These are phyloP conservation scores for Lepiota brunneoincarnata DNA, from an alignment of 768 basidiomycete species.

Conservation along the genomic window DNA sequence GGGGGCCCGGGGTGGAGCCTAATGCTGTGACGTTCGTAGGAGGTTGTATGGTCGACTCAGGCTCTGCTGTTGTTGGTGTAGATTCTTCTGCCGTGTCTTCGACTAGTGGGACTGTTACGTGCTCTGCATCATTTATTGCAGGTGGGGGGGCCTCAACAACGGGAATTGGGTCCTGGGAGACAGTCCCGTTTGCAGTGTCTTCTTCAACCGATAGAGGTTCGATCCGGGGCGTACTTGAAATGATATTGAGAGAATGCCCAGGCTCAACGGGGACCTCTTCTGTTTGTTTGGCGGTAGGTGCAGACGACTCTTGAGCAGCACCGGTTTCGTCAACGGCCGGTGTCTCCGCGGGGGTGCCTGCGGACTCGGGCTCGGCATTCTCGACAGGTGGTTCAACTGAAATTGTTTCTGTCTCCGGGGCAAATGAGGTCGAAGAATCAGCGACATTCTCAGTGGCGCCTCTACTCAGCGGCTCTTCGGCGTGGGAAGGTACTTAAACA, in stretches of 20 bases:
- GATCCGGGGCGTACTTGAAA: conserved; percentile 5
- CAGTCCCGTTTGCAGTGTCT: not conserved
- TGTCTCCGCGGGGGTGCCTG: not conserved
- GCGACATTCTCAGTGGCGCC: too few species aligned
- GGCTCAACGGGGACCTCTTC: not conserved
- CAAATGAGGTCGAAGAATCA: too few species aligned
- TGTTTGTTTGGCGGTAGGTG: not conserved
- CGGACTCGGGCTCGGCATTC: not conserved
- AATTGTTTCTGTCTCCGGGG: too few species aligned
- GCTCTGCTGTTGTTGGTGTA: not conserved
- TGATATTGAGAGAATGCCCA: not conserved
- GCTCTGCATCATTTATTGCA: not conserved
- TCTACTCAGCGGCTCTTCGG: too few species aligned
- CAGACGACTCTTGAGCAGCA: conserved; percentile 5
- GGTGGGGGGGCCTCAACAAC: conserved; percentile 4
- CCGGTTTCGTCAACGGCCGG: conserved; percentile 1
- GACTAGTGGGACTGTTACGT: not conserved
- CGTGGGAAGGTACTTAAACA: too few species aligned
- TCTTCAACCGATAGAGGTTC: conserved; percentile 7
- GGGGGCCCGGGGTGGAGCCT: conserved; percentile 13
- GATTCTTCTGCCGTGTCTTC: not conserved
- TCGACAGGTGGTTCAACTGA: not conserved
- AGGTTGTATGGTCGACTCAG: not conserved
- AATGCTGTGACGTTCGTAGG: not conserved
- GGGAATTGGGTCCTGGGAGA: conserved; percentile 3